Evolutionary conservation across 345 rosid genomes (phyloP).

Genomic region (Jatropha curcas): DNA sequence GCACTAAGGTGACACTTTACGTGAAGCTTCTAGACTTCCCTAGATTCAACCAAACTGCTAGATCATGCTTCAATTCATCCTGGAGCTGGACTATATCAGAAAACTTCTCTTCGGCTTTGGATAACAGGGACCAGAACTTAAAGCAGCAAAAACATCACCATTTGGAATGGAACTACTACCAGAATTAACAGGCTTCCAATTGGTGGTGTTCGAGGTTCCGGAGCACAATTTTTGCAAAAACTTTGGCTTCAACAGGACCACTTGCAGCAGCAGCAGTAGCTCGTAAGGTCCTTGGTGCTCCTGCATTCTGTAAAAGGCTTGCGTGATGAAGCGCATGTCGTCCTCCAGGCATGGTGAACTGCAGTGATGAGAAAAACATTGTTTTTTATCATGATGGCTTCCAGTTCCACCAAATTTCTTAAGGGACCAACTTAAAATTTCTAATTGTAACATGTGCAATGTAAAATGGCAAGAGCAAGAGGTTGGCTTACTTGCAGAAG

Average conservation of each 20-base stretch:
- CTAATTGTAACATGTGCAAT: not conserved
- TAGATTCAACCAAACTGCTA: not conserved
- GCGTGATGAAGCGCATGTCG: conserved; percentile 36
- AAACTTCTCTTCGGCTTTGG: too few relatives aligned
- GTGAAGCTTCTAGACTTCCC: not conserved
- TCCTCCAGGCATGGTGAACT: conserved; percentile 49
- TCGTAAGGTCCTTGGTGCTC: conserved; percentile 36
- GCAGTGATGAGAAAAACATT: not conserved
- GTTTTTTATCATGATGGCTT: not conserved
- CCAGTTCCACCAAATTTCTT: not conserved
- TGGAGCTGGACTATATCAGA: not conserved
- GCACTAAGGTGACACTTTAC: not conserved
- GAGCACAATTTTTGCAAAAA: conserved; percentile 39
- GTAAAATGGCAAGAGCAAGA: not conserved
- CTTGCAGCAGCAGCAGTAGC: conserved; percentile 35
- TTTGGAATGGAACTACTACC: not conserved
- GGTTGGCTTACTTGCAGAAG: conserved; percentile 39
- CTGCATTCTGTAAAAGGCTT: conserved; percentile 31
- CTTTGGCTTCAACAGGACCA: conserved; percentile 36
- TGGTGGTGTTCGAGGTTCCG: conserved; percentile 37
- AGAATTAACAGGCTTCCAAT: conserved; percentile 3
- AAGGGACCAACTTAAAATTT: not conserved
- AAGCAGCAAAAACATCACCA: not conserved
- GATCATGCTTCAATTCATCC: not conserved
- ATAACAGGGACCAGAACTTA: too few relatives aligned